A percentile compares a stretch with the other conserved stretches of the same genome.
Evolutionary conservation across 1,284 basidiomycete genomes (phyloP).

Genomic region (Inonotus obliquus): DNA sequence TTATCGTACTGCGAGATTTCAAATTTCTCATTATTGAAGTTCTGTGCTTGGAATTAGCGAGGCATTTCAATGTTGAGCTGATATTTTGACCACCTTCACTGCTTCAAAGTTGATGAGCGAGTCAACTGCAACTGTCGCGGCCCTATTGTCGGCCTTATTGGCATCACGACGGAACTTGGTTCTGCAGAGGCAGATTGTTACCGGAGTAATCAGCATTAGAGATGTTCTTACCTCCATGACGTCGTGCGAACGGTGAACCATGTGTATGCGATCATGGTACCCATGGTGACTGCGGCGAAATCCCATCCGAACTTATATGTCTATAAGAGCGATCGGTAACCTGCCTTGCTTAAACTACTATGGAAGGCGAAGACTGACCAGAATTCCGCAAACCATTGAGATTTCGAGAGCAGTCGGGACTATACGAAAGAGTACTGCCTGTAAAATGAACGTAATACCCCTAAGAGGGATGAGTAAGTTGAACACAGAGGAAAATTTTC

Average conservation of each 20-base stretch:
- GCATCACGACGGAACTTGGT: conserved; percentile 93
- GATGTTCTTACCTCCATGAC: conserved; percentile 73
- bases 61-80: not conserved
- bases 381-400: conserved; percentile 93
- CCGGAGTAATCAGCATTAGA: not conserved
- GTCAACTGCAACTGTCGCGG: conserved; percentile 91
- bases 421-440: conserved; percentile 93
- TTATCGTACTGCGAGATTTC: conserved; percentile 92
- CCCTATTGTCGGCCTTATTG: conserved; percentile 95
- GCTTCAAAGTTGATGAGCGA: conserved; percentile 98
- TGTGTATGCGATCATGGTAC: conserved; percentile 87
- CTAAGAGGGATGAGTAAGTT: conserved; percentile 36
- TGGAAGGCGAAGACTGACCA: conserved; percentile 46
- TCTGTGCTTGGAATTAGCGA: conserved; percentile 40
- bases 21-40: conserved; percentile 95
- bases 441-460: conserved; percentile 94
- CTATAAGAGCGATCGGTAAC: conserved; percentile 33
- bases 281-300: conserved; percentile 87
- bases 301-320: conserved; percentile 97
- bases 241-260: conserved; percentile 98
- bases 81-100: conserved; percentile 68
- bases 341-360: conserved; percentile 10
- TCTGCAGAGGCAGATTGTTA: conserved; percentile 36
- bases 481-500: conserved; percentile 9
- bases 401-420: conserved; percentile 96